These are phyloP conservation scores for Mortierella sp. DNA, from an alignment of 371 early-diverging fungal genomes.

Conservation along the genomic window DNA sequence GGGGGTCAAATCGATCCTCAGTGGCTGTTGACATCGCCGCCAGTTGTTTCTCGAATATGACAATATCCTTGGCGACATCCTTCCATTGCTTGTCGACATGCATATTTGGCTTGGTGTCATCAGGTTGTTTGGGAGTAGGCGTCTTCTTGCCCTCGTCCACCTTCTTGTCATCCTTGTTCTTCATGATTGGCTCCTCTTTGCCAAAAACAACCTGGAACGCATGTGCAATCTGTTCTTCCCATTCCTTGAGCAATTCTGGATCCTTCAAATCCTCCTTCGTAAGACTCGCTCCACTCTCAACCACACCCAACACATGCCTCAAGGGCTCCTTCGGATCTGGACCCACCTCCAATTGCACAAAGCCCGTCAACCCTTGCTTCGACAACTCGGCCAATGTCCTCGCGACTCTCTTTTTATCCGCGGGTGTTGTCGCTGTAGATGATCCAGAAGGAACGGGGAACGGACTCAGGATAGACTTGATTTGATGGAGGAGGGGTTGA, in stretches of 20 bases:
- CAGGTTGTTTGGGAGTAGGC: not conserved
- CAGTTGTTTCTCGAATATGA: constrained; percentile 15
- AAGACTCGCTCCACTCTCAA: not conserved
- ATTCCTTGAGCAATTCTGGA: not conserved
- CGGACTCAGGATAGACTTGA: constrained; percentile 49
- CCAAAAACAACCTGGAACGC: not conserved
- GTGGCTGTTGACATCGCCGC: not conserved
- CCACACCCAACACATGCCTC: not conserved
- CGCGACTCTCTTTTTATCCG: not conserved
- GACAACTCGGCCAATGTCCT: constrained; percentile 26
- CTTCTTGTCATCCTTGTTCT: not conserved
- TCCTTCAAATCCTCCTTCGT: not conserved
- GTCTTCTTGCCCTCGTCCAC: not conserved
- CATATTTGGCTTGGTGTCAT: not conserved
- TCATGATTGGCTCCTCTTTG: not conserved
- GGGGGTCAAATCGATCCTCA: constrained; percentile 61
- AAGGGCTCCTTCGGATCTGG: not conserved
- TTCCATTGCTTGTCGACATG: not conserved
- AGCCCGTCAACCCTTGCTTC: not conserved
- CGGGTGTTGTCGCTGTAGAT: not conserved
- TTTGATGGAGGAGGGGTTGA: constrained; percentile 61
- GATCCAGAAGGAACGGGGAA: constrained; percentile 22
- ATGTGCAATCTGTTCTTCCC: not conserved
- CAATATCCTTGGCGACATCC: constrained; percentile 9
- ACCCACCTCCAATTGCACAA: not conserved